Evolutionary conservation across 1,284 basidiomycete species (phyloP), one percentile per base, ranked within the genome.

Genomic region (Somion occarium): DNA sequence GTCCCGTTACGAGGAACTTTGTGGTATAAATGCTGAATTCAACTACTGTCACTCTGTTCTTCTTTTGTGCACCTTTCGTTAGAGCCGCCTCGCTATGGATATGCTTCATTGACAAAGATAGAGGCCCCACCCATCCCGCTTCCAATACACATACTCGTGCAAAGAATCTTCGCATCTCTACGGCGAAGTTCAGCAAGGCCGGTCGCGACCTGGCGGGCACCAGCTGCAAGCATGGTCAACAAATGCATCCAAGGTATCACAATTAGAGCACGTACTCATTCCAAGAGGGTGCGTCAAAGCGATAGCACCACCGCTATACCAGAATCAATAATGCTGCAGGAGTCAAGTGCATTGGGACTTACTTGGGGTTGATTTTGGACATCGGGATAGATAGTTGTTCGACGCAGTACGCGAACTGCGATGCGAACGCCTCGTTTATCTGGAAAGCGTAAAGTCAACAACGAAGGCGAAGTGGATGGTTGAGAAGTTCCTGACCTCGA

Each of bases 101-200:
- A 59, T 9, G 69, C 73, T 64, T 93, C 91, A 60, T 89, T 91
- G 20, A 93, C 83, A 57, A 93, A 86, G 50, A 93, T 77, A 2
- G 82, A 80, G 7, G 90, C 91, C 38, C 88, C 89, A 15, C 91
- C 91, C 91, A 93, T 93, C 15, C 88, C 90, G 59, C 85, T 88
- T 24, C 91, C 93, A 46, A 94, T 75, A 63, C 92, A 94, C 93
- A 95, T 95, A 54, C 85, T 89, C 0, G 91, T 88, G 62, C 85
- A 88, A 49, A 92, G 72, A 30, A 92, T 56, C 53, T 78, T 75
- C 38, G 78, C 80, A 53, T 85, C 78, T 53, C 74, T 78, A 37
- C 91, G 75, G 61, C 82, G 82, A 42, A 93, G 76, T 65, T 94
- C 85, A 2, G 85, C 80, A 4, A 93, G 78, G 15, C 87, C 92